phyloP scores from a whole-genome alignment of 176 grass and related monocot genomes.

The Urochloa ruziziensis region DNA sequence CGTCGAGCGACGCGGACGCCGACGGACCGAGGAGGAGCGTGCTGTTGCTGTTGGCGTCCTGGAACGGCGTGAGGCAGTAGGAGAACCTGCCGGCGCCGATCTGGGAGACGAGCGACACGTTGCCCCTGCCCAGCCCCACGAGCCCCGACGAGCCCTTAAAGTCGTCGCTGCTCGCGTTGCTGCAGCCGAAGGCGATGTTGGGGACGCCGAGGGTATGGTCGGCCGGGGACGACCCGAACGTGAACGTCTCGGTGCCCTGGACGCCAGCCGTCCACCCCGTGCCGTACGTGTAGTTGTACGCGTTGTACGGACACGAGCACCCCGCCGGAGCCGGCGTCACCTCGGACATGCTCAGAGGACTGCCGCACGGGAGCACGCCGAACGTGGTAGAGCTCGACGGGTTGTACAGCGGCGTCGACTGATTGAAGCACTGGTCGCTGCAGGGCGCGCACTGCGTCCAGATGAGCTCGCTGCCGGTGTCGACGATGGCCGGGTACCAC shows the following conservation, averaged over 20 bases:
- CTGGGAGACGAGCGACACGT: conserved; percentile 61
- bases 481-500: conserved; percentile 43
- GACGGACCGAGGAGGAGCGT: conserved; percentile 41
- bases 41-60: conserved; percentile 47
- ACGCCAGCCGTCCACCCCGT: conserved; percentile 49
- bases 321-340: not conserved
- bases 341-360: no score
- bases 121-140: conserved; percentile 53
- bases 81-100: conserved; percentile 56
- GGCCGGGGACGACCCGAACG: conserved; percentile 38
- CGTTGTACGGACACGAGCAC: conserved; percentile 53
- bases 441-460: conserved; percentile 69
- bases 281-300: conserved; percentile 52
- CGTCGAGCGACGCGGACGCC: conserved; percentile 30
- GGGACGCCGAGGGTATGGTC: conserved; percentile 2
- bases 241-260: conserved; percentile 55
- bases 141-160: conserved; percentile 38
- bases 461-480: conserved; percentile 69
- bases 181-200: conserved; percentile 53
- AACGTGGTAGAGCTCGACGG: conserved; percentile 58
- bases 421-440: conserved; percentile 38
- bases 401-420: conserved; percentile 44
- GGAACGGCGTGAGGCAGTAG: conserved; percentile 59
- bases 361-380: conserved; percentile 22
- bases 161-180: conserved; percentile 34